Base-by-base conservation (phyloP, 2,329 filamentous ascomycete species). In the Ilyonectria mors-panacis region DNA sequence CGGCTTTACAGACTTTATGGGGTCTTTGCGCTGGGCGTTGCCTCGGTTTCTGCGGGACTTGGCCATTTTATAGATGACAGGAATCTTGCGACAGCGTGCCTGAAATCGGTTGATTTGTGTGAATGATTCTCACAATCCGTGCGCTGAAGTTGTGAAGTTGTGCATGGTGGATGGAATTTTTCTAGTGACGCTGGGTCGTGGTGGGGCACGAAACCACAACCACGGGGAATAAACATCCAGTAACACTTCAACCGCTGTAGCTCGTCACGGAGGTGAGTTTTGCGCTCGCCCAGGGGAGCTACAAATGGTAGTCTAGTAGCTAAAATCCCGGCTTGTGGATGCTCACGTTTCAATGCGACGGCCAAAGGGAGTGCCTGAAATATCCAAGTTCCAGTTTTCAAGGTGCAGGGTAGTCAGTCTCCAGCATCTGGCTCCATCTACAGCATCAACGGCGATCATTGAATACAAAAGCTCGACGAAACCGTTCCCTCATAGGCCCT, bases 1-100 rank as follows among this genome's bases (percentile, higher is more conserved):
- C 21, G 87, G 87, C 75, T 91, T 91, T 76, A 88, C 80, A 21
- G 85, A 77, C 77, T 89, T 91, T 63, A 89, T 83, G 66, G 89
- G 88, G 75, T 90, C 85, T 62, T 84, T 79, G 59, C 88, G 86
- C 68, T 84, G 82, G 54, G 80, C 81, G 70, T 84, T 85, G 69
- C 80, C 84, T 69, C 86, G 82, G 76, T 85, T 87, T 65, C 86
- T 84, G 44, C 88, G 84, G 30, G 88, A 87, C 79, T 91, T 91
- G 48, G 81, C 89, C 89, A 92, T 91, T 28, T 30, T 42, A 33
- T 33, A 12, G 30, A 33, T 12, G 30, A 33, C 8, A 33, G 30
- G 8, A 10, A 4, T 26, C 26, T 26, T 26, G 26, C 26, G 26
- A 26, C 26, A 26, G 26, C 26, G 26, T 26, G 26, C 26, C 26